phyloP scores from a whole-genome alignment of 192 early-diverging fungal species.

The Oehlia diaphana region DNA sequence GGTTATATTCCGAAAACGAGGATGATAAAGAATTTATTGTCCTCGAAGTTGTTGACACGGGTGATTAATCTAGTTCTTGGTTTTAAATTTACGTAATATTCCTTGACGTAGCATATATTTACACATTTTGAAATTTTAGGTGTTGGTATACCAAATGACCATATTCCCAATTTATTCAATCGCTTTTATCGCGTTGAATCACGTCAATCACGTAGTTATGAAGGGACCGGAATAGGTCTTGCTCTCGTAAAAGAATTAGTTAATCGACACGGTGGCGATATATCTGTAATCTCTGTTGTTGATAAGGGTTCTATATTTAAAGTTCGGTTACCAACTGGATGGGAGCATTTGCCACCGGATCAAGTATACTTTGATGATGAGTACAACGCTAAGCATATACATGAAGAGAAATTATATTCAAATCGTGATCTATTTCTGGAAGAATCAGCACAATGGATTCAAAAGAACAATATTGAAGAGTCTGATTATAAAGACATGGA shows the following conservation, averaged over 20 bases:
- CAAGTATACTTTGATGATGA: conserved; percentile 33
- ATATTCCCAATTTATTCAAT: conserved; percentile 53
- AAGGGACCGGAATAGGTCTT: conserved; percentile 64
- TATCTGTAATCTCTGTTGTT: conserved; percentile 40
- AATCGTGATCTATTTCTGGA: conserved; percentile 36
- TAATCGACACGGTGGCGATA: conserved; percentile 51
- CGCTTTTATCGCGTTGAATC: conserved; percentile 62
- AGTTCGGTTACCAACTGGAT: conserved; percentile 52
- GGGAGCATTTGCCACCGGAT: conserved; percentile 44
- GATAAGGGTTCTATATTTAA: conserved; percentile 51
- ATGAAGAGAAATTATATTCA: conserved; percentile 12
- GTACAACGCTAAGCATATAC: too few relatives aligned
- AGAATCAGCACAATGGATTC: conserved; percentile 37
- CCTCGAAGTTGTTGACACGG: conserved; percentile 37
- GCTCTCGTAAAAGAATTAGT: conserved; percentile 44
- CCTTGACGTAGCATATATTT: not conserved
- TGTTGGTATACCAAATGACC: conserved; percentile 51
- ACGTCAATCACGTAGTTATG: conserved; percentile 51
- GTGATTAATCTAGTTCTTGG: conserved; percentile 3
- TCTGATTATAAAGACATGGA: not conserved
- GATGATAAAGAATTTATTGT: conserved; percentile 39
- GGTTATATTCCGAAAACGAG: conserved; percentile 46
- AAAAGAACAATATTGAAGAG: conserved; percentile 11
- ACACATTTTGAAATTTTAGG: conserved; percentile 37
- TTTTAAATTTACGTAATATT: not conserved